Evolutionary conservation across 2,329 filamentous ascomycete species (phyloP).

Genomic region (Camillea tinctor): DNA sequence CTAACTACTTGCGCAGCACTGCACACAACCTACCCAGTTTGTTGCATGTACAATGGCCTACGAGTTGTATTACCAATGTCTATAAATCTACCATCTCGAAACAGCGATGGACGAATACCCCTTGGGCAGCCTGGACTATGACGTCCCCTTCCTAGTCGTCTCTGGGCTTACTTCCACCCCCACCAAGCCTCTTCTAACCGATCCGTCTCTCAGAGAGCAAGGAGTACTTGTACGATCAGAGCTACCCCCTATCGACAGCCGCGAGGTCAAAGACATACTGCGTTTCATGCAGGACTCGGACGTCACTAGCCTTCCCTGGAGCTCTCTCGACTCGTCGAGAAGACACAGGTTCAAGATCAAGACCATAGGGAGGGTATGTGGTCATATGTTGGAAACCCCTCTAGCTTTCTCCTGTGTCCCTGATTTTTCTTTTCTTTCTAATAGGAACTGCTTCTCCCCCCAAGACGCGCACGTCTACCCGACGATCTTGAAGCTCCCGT

Average conservation of each 20-base stretch:
- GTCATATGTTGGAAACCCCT: slow-evolving; percentile 12
- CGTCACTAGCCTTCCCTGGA: slow-evolving; percentile 66
- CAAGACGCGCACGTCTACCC: slow-evolving; percentile 54
- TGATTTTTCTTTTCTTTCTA: slow-evolving; percentile 12
- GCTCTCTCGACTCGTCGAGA: slow-evolving; percentile 49
- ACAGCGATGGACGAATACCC: slow-evolving; percentile 75
- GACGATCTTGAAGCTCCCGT: slow-evolving; percentile 48
- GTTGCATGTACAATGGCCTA: slow-evolving; percentile 6
- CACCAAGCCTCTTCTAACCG: slow-evolving; percentile 40
- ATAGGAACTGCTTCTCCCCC: slow-evolving; percentile 56
- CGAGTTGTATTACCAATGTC: slow-evolving; percentile 19
- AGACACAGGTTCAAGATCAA: slow-evolving; percentile 66
- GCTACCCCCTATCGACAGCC: slow-evolving; percentile 62
- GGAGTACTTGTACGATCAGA: slow-evolving; percentile 68
- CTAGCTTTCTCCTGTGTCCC: slow-evolving; percentile 1
- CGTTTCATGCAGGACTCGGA: slow-evolving; percentile 66
- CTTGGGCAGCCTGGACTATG: slow-evolving; percentile 77
- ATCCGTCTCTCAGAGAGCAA: slow-evolving; percentile 55
- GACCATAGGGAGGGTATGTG: slow-evolving; percentile 76
- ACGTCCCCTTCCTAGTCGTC: slow-evolving; percentile 79
- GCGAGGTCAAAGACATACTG: slow-evolving; percentile 64
- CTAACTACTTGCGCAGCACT: neutral
- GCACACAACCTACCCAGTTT: slow-evolving; percentile 1
- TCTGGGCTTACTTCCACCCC: slow-evolving; percentile 64
- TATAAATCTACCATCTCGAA: slow-evolving; percentile 12